Evolutionary conservation across 805 yeast genomes (phyloP).

Genomic region (Scheffersomyces stipitis): DNA sequence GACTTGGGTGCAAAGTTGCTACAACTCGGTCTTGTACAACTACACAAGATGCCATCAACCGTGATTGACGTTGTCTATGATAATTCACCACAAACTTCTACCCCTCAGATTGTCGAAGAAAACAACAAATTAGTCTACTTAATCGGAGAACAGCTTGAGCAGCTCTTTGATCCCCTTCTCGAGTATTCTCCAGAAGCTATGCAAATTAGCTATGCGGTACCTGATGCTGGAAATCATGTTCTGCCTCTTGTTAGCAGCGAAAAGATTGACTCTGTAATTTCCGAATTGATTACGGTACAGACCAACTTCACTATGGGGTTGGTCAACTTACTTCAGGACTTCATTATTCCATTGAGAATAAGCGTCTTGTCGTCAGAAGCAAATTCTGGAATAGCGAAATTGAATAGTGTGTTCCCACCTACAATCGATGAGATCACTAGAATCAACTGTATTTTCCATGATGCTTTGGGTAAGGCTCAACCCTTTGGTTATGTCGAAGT

Average conservation of each 20-base stretch:
- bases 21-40: constrained; percentile 58
- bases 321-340: constrained; percentile 74
- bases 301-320: constrained; percentile 69
- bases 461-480: constrained; percentile 65
- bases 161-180: constrained; percentile 81
- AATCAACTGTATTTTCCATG: constrained; percentile 81
- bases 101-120: constrained; percentile 49
- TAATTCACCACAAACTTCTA: constrained; percentile 36
- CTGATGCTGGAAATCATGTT: constrained; percentile 22
- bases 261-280: constrained; percentile 52
- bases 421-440: constrained; percentile 93
- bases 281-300: constrained; percentile 70
- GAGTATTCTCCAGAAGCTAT: constrained; percentile 93
- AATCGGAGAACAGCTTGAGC: constrained; percentile 84
- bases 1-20: constrained; percentile 58
- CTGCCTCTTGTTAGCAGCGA: constrained; percentile 14
- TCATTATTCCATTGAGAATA: constrained; percentile 75
- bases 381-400: constrained; percentile 56
- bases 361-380: constrained; percentile 58
- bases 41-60: constrained; percentile 48
- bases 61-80: constrained; percentile 74
- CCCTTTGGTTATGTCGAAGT: constrained; percentile 75
- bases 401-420: constrained; percentile 86
- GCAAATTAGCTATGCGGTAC: constrained; percentile 67
- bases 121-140: constrained; percentile 76